Evolutionary conservation across 2,329 filamentous ascomycete species (phyloP).

Genomic region (Microdochium trichocladiopsis): DNA sequence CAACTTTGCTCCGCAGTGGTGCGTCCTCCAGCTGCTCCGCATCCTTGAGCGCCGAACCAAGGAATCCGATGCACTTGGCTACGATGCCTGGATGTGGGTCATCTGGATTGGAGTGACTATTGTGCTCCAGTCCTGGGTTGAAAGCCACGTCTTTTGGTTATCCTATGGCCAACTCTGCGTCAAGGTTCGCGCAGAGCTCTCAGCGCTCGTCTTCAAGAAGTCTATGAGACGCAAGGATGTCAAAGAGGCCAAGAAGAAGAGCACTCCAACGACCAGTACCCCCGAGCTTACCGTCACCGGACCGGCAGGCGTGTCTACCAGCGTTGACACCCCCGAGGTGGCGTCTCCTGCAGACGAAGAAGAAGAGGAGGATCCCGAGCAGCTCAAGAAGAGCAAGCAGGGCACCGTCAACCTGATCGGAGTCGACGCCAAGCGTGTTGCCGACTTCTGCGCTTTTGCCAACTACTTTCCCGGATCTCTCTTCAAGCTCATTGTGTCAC

Average conservation of each 20-base stretch:
- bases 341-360: conserved; percentile 22
- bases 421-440: conserved; percentile 64
- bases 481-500: conserved; percentile 58
- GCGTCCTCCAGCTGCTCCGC: conserved; percentile 58
- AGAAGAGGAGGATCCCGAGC: conserved; percentile 40
- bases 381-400: conserved; percentile 50
- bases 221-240: conserved; percentile 71
- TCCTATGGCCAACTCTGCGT: conserved; percentile 56
- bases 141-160: conserved; percentile 61
- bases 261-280: conserved; percentile 23
- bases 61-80: conserved; percentile 33
- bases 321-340: conserved; percentile 20
- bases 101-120: conserved; percentile 54
- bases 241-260: conserved; percentile 51
- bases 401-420: conserved; percentile 72
- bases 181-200: conserved; percentile 62
- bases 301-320: conserved; percentile 16
- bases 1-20: conserved; percentile 65
- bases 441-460: conserved; percentile 61
- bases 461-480: conserved; percentile 56
- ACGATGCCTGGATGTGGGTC: conserved; percentile 62
- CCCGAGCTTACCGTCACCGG: conserved; percentile 17
- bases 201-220: conserved; percentile 69
- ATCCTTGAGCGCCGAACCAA: conserved; percentile 45
- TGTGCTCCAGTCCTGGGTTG: conserved; percentile 51